Evolutionary conservation across 2,329 filamentous ascomycete species (phyloP).

Genomic region (Ascochyta rabiei): DNA sequence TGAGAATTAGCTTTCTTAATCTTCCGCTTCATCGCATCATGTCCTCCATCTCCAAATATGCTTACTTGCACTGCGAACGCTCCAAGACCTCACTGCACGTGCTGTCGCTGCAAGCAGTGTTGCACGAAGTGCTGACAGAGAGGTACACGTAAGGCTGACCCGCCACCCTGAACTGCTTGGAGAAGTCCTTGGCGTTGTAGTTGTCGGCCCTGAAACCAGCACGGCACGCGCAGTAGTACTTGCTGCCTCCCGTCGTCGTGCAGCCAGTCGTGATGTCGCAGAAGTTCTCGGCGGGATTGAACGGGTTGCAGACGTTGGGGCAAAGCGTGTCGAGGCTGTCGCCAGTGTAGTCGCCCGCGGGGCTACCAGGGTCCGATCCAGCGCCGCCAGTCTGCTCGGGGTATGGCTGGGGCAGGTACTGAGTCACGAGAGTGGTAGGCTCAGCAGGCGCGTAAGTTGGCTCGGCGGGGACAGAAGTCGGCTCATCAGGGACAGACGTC

Average conservation of each 20-base stretch:
- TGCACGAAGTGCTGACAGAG: slow-evolving; percentile 25
- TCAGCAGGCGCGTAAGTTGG: neutral
- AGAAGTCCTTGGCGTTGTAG: slow-evolving; percentile 34
- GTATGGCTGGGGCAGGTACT: slow-evolving; percentile 6
- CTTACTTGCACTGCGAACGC: slow-evolving; percentile 28
- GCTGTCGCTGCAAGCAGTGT: slow-evolving; percentile 29
- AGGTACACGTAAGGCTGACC: slow-evolving; percentile 37
- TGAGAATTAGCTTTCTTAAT: neutral
- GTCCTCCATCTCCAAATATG: neutral
- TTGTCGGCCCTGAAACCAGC: slow-evolving; percentile 30
- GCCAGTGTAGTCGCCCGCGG: slow-evolving; percentile 25
- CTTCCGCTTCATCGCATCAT: neutral
- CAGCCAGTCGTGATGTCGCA: slow-evolving; percentile 36
- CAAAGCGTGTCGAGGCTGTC: slow-evolving; percentile 26
- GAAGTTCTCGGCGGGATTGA: slow-evolving; percentile 30
- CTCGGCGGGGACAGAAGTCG: neutral
- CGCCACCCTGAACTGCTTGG: slow-evolving; percentile 33
- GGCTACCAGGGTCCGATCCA: slow-evolving; percentile 5
- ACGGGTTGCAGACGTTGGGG: slow-evolving; percentile 33
- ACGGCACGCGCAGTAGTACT: slow-evolving; percentile 39
- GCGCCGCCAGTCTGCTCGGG: neutral
- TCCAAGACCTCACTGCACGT: slow-evolving; percentile 31
- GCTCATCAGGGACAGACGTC: neutral
- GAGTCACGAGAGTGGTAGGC: slow-evolving; percentile 7
- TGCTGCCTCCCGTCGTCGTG: slow-evolving; percentile 28